Conservation (phyloP, 345 rosid species). For the Iberis pinnata region DNA sequence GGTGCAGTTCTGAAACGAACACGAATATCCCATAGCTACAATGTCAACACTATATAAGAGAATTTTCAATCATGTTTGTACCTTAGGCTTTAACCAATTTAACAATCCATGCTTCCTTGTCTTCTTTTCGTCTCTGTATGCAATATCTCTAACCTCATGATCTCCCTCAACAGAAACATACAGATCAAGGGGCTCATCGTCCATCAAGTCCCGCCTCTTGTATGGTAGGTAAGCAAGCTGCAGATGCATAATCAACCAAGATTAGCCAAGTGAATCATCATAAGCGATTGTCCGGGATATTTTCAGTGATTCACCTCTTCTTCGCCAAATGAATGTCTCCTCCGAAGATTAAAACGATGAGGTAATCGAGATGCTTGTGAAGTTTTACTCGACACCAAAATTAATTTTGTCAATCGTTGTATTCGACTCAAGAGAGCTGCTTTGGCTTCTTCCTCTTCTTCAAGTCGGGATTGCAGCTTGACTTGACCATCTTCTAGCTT, state of each 20-base stretch:
- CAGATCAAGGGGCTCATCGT: slow-evolving; percentile 74
- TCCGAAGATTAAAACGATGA: slow-evolving; percentile 64
- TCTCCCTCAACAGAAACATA: slow-evolving; percentile 71
- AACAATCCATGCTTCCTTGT: slow-evolving; percentile 79
- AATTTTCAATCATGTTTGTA: slow-evolving; percentile 26
- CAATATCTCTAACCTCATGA: slow-evolving; percentile 50
- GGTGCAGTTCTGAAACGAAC: slow-evolving; percentile 18
- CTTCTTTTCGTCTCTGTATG: slow-evolving; percentile 75
- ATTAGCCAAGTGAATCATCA: slow-evolving; percentile 20
- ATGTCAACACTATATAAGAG: slow-evolving; percentile 11
- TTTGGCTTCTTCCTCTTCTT: slow-evolving; percentile 98
- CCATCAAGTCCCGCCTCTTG: slow-evolving; percentile 91
- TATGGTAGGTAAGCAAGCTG: slow-evolving; percentile 98
- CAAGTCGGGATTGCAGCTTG: slow-evolving; percentile 88
- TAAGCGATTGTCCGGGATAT: slow-evolving; percentile 1
- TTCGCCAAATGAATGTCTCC: slow-evolving; percentile 99
- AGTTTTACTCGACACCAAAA: slow-evolving; percentile 85
- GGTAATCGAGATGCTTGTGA: slow-evolving; percentile 70
- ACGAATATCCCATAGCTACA: slow-evolving; percentile 7
- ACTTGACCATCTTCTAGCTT: slow-evolving; percentile 98
- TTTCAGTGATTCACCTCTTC: slow-evolving; percentile 67
- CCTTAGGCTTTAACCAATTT: slow-evolving; percentile 93
- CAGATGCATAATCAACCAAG: slow-evolving; percentile 26
- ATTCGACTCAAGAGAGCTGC: slow-evolving; percentile 93
- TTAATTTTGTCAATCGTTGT: slow-evolving; percentile 86